These are phyloP conservation scores for Lobosporangium transversale DNA, from an alignment of 192 early-diverging fungal species.

Conservation along the genomic window DNA sequence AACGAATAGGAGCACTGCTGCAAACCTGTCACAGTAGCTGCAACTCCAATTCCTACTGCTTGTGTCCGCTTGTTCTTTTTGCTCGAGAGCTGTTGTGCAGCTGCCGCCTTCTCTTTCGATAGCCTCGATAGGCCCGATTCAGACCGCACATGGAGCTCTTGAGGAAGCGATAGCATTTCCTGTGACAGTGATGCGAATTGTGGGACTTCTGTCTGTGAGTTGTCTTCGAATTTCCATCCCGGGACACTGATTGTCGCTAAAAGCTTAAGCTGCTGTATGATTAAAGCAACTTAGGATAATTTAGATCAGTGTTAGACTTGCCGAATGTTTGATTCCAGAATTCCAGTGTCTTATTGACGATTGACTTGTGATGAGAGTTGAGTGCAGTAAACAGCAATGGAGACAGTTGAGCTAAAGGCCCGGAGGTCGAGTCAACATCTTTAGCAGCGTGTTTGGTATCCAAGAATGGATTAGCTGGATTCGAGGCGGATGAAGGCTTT, in stretches of 20 bases:
- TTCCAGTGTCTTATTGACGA: slow-evolving; percentile 35
- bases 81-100: background rate
- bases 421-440: slow-evolving; percentile 10
- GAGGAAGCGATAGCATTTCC: slow-evolving; percentile 23
- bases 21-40: too few relatives aligned
- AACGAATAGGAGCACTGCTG: too few relatives aligned
- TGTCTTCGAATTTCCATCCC: slow-evolving; percentile 23
- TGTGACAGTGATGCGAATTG: slow-evolving; percentile 31
- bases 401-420: background rate
- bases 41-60: too few relatives aligned
- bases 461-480: slow-evolving; percentile 2
- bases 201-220: slow-evolving; percentile 17
- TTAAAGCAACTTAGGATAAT: slow-evolving; percentile 17
- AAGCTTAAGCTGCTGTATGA: slow-evolving; percentile 23
- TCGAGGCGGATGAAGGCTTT: background rate
- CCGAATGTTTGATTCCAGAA: slow-evolving; percentile 45
- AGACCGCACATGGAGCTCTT: slow-evolving; percentile 9
- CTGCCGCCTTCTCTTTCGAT: slow-evolving; percentile 17
- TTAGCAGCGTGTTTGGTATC: background rate
- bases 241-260: slow-evolving; percentile 24
- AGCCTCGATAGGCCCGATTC: slow-evolving; percentile 2
- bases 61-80: slow-evolving; percentile 15
- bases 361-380: slow-evolving; percentile 10
- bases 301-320: background rate
- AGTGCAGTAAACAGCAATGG: slow-evolving; percentile 18